Evolutionary conservation across 2,329 filamentous ascomycete genomes (phyloP), one percentile per base, ranked within the genome.

Genomic region (Trichoderma breve): DNA sequence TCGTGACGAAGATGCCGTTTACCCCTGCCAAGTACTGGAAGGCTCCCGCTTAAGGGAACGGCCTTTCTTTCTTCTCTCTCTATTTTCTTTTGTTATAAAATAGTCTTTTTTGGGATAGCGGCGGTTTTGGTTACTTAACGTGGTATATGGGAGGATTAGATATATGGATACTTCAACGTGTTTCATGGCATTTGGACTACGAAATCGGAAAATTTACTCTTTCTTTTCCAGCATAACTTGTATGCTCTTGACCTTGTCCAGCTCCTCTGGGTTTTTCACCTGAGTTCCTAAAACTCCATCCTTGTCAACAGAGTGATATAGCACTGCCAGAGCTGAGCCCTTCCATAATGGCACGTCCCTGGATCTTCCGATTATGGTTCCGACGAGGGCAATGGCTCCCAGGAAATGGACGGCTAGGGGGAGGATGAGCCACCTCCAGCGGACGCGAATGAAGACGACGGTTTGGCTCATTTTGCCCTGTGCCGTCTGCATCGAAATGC

Each of bases 1-100:
- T 88, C 4, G 92, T 97, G 36, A 87, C 90, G 9, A 95, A 95
- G 85, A 96, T 97, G 94, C 95, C 95, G 1, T 97, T 97, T 81
- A 87, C 97, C 66, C 87, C 90, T 65, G 90, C 87, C 77, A 94
- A 93, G 82, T 97, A 97, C 82, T 92, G 78, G 76, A 80, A 78
- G 76, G 60, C 58, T 34, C 36, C 62, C 11, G 73, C 53, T 32
- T 74, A 71, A 70, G 18, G 14, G 1, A 11, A 6, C 47, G 2
- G 15, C 28, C 5, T 36, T 18, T 36, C 28, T 43, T 9, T 36
- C 4, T 26, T 43, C 14, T 36, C 4, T 26, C 30, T 32, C 12
- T 6, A 11, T 32, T 67, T 21, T 18, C 47, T 60, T 7, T 60
- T 34, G 28, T 34, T 8, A 32, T 21, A 32, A 32, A 32, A 32